phyloP scores from a whole-genome alignment of 169 alveolate genomes.

The Eimeria acervulina region DNA sequence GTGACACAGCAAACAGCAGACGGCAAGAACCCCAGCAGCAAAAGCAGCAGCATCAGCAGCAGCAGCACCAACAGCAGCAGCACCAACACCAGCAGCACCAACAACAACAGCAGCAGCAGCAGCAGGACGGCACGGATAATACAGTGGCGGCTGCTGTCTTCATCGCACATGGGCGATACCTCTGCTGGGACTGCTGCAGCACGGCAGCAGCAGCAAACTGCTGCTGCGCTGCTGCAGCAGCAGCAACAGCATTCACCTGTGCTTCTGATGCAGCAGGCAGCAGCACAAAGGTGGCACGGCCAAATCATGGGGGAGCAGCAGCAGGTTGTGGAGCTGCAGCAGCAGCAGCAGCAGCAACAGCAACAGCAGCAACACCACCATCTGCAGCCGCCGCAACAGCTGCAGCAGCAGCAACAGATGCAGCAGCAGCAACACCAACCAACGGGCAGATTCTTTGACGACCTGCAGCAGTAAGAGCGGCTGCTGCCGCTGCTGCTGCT shows the following conservation, averaged over 20 bases:
- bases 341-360: constrained; percentile 27
- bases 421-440: constrained; percentile 14
- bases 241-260: constrained; percentile 24
- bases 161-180: not conserved
- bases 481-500: constrained; percentile 2
- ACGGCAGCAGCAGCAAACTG: constrained; percentile 60
- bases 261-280: constrained; percentile 8
- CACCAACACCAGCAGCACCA: constrained; percentile 30
- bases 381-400: too few relatives aligned
- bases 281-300: constrained; percentile 42
- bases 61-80: constrained; percentile 8
- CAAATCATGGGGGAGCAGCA: constrained; percentile 28
- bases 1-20: not conserved
- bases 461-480: constrained; percentile 51
- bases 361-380: too few relatives aligned
- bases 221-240: constrained; percentile 58
- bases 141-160: constrained; percentile 54
- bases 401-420: too few relatives aligned
- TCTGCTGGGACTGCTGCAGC: constrained; percentile 31
- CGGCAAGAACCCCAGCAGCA: not conserved
- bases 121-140: constrained; percentile 25
- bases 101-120: not conserved
- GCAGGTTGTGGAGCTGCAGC: constrained; percentile 19
- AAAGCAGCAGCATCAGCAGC: not conserved
- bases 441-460: constrained; percentile 56